These are phyloP conservation scores for Neurospora discreta DNA, from an alignment of 495 filamentous ascomycete genomes.

Conservation along the genomic window DNA sequence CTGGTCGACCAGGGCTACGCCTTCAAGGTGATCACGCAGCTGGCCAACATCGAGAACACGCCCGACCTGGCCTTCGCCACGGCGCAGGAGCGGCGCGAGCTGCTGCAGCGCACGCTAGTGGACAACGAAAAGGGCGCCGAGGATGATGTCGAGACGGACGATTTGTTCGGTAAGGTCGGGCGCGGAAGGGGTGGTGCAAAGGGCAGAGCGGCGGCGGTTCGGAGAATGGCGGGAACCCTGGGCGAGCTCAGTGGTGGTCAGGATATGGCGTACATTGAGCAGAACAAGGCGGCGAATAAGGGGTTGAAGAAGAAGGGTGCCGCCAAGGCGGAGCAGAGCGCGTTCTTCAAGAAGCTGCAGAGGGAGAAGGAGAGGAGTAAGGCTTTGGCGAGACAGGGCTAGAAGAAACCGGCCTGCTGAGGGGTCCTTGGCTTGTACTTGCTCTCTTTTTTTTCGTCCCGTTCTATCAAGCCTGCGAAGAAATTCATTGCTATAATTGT, in stretches of 20 bases:
- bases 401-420: background rate
- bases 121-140: constrained; percentile 73
- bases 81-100: constrained; percentile 71
- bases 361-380: constrained; percentile 45
- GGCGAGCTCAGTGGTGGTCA: constrained; percentile 80
- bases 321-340: constrained; percentile 40
- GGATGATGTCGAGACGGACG: constrained; percentile 70
- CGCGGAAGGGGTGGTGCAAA: constrained; percentile 33
- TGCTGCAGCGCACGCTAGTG: constrained; percentile 84
- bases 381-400: background rate
- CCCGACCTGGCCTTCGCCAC: constrained; percentile 72
- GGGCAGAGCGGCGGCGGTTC: constrained; percentile 28
- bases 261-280: constrained; percentile 93
- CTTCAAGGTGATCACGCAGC: constrained; percentile 97
- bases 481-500: background rate
- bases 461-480: background rate
- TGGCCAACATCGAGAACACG: constrained; percentile 80
- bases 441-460: background rate
- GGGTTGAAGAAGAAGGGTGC: constrained; percentile 58
- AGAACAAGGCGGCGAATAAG: constrained; percentile 66
- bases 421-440: background rate
- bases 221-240: constrained; percentile 72
- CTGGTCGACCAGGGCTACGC: constrained; percentile 97
- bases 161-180: constrained; percentile 56
- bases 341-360: constrained; percentile 70